phyloP scores from a whole-genome alignment of 805 yeast genomes.

The Nakazawaea ernobii region DNA sequence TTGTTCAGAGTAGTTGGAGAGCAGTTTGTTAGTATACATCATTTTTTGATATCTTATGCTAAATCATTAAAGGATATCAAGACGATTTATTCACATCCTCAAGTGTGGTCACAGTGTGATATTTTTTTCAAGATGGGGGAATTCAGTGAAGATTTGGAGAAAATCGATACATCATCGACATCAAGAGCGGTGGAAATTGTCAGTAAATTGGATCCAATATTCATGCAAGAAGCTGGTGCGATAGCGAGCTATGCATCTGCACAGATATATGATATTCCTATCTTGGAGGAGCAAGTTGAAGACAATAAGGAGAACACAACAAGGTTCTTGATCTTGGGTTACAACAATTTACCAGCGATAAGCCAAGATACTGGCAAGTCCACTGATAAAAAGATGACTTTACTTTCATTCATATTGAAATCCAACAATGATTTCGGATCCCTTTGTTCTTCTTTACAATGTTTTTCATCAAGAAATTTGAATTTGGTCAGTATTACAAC shows the following conservation, averaged over 20 bases:
- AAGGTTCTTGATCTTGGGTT: slow-evolving; percentile 67
- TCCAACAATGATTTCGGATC: slow-evolving; percentile 69
- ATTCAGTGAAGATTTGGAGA: slow-evolving; percentile 33
- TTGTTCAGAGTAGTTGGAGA: slow-evolving; percentile 60
- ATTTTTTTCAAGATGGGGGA: slow-evolving; percentile 40
- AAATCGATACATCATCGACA: slow-evolving; percentile 71
- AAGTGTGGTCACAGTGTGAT: slow-evolving; percentile 92
- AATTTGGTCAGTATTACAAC: slow-evolving; percentile 71
- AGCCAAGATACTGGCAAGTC: neutral
- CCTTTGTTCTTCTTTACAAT: slow-evolving; percentile 55
- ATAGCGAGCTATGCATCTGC: slow-evolving; percentile 72
- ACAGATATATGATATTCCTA: slow-evolving; percentile 48
- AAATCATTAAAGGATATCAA: slow-evolving; percentile 37
- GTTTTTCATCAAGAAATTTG: slow-evolving; percentile 48
- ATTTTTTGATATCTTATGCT: slow-evolving; percentile 56
- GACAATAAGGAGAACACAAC: slow-evolving; percentile 78
- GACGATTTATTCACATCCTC: slow-evolving; percentile 86
- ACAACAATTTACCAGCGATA: slow-evolving; percentile 17
- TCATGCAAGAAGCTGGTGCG: slow-evolving; percentile 49
- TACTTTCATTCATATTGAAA: slow-evolving; percentile 60
- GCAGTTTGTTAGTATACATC: slow-evolving; percentile 78
- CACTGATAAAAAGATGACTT: slow-evolving; percentile 32
- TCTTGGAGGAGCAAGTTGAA: slow-evolving; percentile 54
- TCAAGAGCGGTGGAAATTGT: slow-evolving; percentile 78
- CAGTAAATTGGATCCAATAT: slow-evolving; percentile 24